Percentiles rank a stretch among this genome's conserved stretches.
phyloP scores from a whole-genome alignment of 2,329 filamentous ascomycete genomes.

The Botrytis elliptica region DNA sequence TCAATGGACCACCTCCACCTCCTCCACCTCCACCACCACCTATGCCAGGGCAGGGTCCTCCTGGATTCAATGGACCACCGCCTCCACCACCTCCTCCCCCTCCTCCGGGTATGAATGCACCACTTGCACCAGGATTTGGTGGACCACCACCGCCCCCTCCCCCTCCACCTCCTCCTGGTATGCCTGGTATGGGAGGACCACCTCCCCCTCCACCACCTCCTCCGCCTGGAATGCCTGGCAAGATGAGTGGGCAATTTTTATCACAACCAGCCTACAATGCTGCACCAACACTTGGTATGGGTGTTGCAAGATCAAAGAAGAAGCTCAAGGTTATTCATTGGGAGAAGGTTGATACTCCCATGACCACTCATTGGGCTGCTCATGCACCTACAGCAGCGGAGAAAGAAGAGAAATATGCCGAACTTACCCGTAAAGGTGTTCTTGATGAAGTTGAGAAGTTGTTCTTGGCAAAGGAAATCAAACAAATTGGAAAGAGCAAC shows the following conservation, averaged over 20 bases:
- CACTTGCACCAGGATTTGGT: slow-evolving; percentile 27
- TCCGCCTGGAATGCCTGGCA: slow-evolving; percentile 58
- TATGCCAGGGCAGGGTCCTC: slow-evolving; percentile 40
- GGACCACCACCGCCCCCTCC: slow-evolving; percentile 43
- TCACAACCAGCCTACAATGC: slow-evolving; percentile 54
- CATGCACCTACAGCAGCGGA: slow-evolving; percentile 83
- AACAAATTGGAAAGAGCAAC: slow-evolving; percentile 69
- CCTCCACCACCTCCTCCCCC: slow-evolving; percentile 44
- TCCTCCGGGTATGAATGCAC: slow-evolving; percentile 8
- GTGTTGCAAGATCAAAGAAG: slow-evolving; percentile 90
- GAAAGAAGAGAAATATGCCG: slow-evolving; percentile 93
- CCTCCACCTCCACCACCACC: slow-evolving; percentile 42
- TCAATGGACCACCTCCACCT: slow-evolving; percentile 42
- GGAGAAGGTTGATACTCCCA: slow-evolving; percentile 94
- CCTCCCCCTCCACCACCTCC: slow-evolving; percentile 51
- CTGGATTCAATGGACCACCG: slow-evolving; percentile 38
- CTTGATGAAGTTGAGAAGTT: slow-evolving; percentile 96
- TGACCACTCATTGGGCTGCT: slow-evolving; percentile 88
- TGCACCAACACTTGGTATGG: slow-evolving; percentile 63
- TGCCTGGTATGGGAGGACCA: slow-evolving; percentile 42
- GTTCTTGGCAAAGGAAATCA: slow-evolving; percentile 96
- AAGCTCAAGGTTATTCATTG: slow-evolving; percentile 99
- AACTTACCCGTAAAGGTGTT: slow-evolving; percentile 91
- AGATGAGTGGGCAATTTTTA: slow-evolving; percentile 74
- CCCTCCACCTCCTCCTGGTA: slow-evolving; percentile 48